Evolutionary conservation across 768 basidiomycete species (phyloP).

Genomic region (Trametes sanguinea): DNA sequence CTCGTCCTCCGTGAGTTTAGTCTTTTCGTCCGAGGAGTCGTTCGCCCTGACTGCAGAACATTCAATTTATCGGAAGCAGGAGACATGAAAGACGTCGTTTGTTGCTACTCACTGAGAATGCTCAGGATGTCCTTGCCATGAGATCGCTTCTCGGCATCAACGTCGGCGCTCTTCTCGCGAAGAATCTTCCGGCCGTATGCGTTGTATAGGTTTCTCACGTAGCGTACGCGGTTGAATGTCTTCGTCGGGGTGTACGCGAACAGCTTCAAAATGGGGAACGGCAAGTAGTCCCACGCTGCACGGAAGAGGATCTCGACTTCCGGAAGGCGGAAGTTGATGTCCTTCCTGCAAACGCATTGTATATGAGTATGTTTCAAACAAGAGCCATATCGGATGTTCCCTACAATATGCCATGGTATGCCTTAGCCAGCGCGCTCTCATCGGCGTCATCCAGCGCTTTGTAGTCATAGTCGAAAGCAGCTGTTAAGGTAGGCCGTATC

Average conservation of each 20-base stretch:
- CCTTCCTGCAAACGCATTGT: neutral
- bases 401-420: slow-evolving; percentile 24
- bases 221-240: slow-evolving; percentile 8
- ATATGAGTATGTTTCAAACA: neutral
- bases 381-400: neutral
- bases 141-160: slow-evolving; percentile 6
- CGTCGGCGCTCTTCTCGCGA: slow-evolving; percentile 4
- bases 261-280: slow-evolving; percentile 12
- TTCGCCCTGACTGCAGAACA: slow-evolving; percentile 22
- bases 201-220: slow-evolving; percentile 8
- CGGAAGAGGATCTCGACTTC: slow-evolving; percentile 17
- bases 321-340: slow-evolving; percentile 9
- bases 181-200: slow-evolving; percentile 11
- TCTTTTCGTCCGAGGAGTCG: slow-evolving; percentile 16
- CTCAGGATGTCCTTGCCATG: slow-evolving; percentile 26
- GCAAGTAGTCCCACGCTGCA: slow-evolving; percentile 26
- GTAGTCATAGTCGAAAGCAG: slow-evolving; percentile 28
- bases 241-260: slow-evolving; percentile 19
- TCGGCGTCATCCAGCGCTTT: slow-evolving; percentile 16
- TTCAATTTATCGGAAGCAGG: no score
- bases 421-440: slow-evolving; percentile 13
- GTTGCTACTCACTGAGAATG: slow-evolving; percentile 17
- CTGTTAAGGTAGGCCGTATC: neutral
- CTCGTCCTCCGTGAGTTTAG: slow-evolving; percentile 19
- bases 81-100: no score